A percentile compares a stretch with the other conserved stretches of the same genome.
Evolutionary conservation across 2,329 filamentous ascomycete genomes (phyloP).

Genomic region (Fusarium cicatricum): DNA sequence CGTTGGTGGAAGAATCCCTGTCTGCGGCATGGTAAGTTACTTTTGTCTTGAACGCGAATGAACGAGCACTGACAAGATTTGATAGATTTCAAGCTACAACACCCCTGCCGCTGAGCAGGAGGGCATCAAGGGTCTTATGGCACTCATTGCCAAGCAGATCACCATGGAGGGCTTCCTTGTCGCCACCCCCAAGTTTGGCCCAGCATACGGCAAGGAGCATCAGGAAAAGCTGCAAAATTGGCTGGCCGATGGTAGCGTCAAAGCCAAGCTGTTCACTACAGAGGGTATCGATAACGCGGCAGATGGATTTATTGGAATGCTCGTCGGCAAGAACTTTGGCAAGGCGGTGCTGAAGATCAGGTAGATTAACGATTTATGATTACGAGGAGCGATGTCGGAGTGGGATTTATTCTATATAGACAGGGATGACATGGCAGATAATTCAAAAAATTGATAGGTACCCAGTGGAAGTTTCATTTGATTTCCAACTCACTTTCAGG

Average conservation of each 20-base stretch:
- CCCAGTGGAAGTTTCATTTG: too few species aligned
- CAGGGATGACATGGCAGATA: too few species aligned
- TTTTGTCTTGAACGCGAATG: too few species aligned
- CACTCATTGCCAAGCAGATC: constrained; percentile 73
- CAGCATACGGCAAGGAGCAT: constrained; percentile 73
- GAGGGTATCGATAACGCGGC: constrained; percentile 82
- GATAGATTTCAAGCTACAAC: constrained; percentile 72
- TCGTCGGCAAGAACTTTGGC: constrained; percentile 83
- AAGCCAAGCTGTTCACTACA: constrained; percentile 72
- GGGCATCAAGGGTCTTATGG: constrained; percentile 71
- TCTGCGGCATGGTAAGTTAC: constrained; percentile 66
- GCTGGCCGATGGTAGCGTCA: constrained; percentile 79
- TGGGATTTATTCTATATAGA: neutral
- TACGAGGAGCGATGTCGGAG: neutral
- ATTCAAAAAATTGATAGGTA: too few species aligned
- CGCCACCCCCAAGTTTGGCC: constrained; percentile 68
- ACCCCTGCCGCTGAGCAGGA: constrained; percentile 60
- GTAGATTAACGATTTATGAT: constrained; percentile 10
- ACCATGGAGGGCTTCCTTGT: constrained; percentile 82
- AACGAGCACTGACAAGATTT: too few species aligned
- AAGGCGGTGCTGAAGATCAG: constrained; percentile 80
- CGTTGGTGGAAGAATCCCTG: constrained; percentile 69
- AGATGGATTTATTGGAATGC: constrained; percentile 77
- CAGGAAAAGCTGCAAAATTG: constrained; percentile 79
- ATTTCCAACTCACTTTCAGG: too few species aligned